Conservation (phyloP, 495 filamentous ascomycete genomes). For the Lasiosphaeris hirsuta region DNA sequence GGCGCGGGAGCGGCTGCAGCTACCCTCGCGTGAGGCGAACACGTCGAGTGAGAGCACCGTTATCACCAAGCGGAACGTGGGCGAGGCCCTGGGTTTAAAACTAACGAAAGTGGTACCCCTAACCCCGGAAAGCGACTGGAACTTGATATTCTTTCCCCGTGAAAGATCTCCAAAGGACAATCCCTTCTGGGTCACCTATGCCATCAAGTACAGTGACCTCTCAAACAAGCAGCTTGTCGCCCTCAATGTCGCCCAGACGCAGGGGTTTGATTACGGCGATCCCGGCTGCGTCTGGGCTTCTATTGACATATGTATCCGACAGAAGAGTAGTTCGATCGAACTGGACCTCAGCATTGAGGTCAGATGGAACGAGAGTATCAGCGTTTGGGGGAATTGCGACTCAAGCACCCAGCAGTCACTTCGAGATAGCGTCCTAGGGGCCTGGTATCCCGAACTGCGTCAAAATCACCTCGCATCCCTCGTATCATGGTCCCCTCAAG, state of each 20-base stretch:
- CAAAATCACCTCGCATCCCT: not conserved
- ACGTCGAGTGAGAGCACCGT: not conserved
- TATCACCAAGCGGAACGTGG: constrained; percentile 11
- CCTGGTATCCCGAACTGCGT: constrained; percentile 26
- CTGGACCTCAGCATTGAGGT: constrained; percentile 20
- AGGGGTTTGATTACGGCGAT: constrained; percentile 11
- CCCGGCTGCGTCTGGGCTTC: constrained; percentile 26
- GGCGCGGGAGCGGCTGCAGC: constrained; percentile 19
- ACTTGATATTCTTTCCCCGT: constrained; percentile 13
- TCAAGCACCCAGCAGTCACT: constrained; percentile 18
- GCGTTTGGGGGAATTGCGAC: constrained; percentile 14
- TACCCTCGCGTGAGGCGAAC: not conserved
- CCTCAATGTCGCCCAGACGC: constrained; percentile 11
- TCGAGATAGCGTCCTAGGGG: constrained; percentile 19
- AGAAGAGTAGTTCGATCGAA: constrained; percentile 17
- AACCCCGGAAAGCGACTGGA: constrained; percentile 2
- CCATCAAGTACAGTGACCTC: constrained; percentile 4
- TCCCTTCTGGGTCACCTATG: not conserved
- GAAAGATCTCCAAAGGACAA: constrained; percentile 5
- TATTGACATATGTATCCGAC: constrained; percentile 10
- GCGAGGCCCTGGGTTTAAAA: constrained; percentile 5
- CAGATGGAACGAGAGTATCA: constrained; percentile 23
- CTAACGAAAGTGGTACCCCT: not conserved
- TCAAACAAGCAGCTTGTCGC: constrained; percentile 2
- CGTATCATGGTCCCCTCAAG: constrained; percentile 33